Evolutionary conservation across 2,329 filamentous ascomycete genomes (phyloP).

Genomic region (Ophiognomonia clavigignenti-juglandacearum): DNA sequence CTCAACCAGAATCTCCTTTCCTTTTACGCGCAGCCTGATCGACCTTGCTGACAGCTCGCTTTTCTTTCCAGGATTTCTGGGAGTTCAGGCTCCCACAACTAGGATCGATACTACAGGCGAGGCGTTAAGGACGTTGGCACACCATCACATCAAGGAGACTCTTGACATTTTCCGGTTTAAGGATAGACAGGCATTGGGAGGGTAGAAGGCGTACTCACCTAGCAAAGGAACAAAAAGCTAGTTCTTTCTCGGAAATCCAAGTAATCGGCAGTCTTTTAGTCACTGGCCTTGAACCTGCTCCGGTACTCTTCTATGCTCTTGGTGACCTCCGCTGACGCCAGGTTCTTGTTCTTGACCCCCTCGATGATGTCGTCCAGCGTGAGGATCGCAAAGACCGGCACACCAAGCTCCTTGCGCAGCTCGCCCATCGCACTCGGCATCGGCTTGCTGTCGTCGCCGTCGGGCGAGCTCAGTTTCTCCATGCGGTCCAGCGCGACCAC

Average conservation of each 20-base stretch:
- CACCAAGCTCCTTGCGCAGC: slow-evolving; percentile 74
- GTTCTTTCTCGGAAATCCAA: neutral
- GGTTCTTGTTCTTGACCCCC: slow-evolving; percentile 56
- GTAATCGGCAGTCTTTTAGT: slow-evolving; percentile 29
- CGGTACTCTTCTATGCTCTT: slow-evolving; percentile 71
- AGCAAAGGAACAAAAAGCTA: slow-evolving; percentile 6
- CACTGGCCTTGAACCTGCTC: slow-evolving; percentile 56
- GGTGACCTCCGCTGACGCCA: slow-evolving; percentile 59
- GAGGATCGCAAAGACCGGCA: slow-evolving; percentile 79
- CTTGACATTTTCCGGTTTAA: slow-evolving; percentile 14
- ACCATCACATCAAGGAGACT: slow-evolving; percentile 8
- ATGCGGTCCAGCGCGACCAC: slow-evolving; percentile 83
- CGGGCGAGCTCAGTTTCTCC: slow-evolving; percentile 69
- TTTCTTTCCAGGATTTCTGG: neutral
- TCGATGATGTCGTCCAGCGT: slow-evolving; percentile 79
- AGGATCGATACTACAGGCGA: slow-evolving; percentile 15
- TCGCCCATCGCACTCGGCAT: slow-evolving; percentile 80
- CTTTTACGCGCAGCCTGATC: neutral
- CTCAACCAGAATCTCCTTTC: neutral
- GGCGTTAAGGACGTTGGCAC: slow-evolving; percentile 16
- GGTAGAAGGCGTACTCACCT: slow-evolving; percentile 12
- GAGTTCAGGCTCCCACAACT: slow-evolving; percentile 5
- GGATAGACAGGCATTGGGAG: slow-evolving; percentile 14
- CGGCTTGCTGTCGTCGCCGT: slow-evolving; percentile 62
- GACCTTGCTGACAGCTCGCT: slow-evolving; percentile 3